A percentile compares a stretch with the other conserved stretches of the same genome.
Evolutionary conservation across 1,284 basidiomycete genomes (phyloP).

Genomic region (Trametes sp.): DNA sequence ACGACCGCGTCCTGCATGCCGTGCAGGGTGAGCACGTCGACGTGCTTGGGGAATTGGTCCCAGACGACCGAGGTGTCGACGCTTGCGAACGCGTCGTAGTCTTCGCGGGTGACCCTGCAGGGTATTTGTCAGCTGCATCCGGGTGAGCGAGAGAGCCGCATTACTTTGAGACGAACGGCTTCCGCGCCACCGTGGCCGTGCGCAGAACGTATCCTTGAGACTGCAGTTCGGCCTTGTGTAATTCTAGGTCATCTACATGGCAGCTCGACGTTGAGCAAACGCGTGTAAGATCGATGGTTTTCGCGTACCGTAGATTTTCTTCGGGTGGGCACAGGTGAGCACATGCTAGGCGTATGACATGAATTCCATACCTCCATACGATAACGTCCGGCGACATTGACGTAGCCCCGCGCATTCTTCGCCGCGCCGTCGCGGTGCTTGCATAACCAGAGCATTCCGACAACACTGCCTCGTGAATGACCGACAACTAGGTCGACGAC

Average conservation of each 20-base stretch:
- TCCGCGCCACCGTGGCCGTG: conserved; percentile 67
- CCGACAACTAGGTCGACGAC: conserved; percentile 71
- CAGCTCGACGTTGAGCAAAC: background rate
- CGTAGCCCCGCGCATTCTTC: conserved; percentile 59
- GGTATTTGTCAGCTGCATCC: background rate
- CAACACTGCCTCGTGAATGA: conserved; percentile 78
- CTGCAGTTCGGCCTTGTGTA: conserved; percentile 54
- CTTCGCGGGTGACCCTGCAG: conserved; percentile 59
- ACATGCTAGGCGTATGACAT: background rate
- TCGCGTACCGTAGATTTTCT: conserved; percentile 35
- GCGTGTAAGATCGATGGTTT: background rate
- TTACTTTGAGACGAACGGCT: conserved; percentile 50
- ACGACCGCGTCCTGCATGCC: conserved; percentile 70
- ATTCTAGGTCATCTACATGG: conserved; percentile 18
- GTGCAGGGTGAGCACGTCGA: conserved; percentile 74
- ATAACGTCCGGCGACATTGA: conserved; percentile 78
- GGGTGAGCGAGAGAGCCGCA: background rate
- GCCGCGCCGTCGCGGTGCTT: conserved; percentile 63
- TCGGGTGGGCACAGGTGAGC: background rate
- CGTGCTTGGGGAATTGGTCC: conserved; percentile 63
- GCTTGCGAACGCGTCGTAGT: conserved; percentile 62
- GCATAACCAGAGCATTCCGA: conserved; percentile 69
- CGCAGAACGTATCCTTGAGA: conserved; percentile 65
- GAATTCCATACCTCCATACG: conserved; percentile 60
- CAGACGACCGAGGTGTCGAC: conserved; percentile 73